Percentiles rank a stretch among this genome's conserved stretches.
Evolutionary conservation across 805 yeast species (phyloP).

Genomic region (Starmerella sirachaensis): DNA sequence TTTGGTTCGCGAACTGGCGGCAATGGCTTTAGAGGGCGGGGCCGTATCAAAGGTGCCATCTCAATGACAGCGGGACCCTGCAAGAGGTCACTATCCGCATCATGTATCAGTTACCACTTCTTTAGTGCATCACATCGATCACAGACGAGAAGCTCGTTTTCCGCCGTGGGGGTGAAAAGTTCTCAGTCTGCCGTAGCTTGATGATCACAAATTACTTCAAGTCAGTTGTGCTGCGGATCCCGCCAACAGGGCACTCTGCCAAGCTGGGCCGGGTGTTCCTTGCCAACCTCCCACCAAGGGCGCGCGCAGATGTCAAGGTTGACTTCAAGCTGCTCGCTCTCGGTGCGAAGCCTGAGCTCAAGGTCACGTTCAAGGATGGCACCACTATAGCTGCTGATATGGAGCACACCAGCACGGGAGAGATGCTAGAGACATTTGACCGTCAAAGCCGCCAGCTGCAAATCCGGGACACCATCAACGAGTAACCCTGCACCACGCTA

Average conservation of each 20-base stretch:
- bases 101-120: too few relatives aligned
- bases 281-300: conserved; percentile 65
- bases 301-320: conserved; percentile 49
- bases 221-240: conserved; percentile 57
- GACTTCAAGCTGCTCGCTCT: conserved; percentile 47
- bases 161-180: too few relatives aligned
- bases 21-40: too few relatives aligned
- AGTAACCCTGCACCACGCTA: conserved; percentile 14
- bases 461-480: conserved; percentile 41
- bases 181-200: too few relatives aligned
- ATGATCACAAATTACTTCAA: conserved; percentile 91
- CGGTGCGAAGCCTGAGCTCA: conserved; percentile 47
- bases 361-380: conserved; percentile 75
- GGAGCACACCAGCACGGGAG: conserved; percentile 39
- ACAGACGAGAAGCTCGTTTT: too few relatives aligned
- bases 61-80: too few relatives aligned
- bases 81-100: too few relatives aligned
- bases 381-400: conserved; percentile 60
- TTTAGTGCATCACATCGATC: too few relatives aligned
- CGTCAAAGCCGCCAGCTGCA: conserved; percentile 70
- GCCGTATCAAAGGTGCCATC: too few relatives aligned
- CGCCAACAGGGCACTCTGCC: conserved; percentile 32
- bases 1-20: too few relatives aligned
- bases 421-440: conserved; percentile 57
- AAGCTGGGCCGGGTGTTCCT: conserved; percentile 70